phyloP scores from a whole-genome alignment of 176 grass and related monocot genomes.

The Zea mays region DNA sequence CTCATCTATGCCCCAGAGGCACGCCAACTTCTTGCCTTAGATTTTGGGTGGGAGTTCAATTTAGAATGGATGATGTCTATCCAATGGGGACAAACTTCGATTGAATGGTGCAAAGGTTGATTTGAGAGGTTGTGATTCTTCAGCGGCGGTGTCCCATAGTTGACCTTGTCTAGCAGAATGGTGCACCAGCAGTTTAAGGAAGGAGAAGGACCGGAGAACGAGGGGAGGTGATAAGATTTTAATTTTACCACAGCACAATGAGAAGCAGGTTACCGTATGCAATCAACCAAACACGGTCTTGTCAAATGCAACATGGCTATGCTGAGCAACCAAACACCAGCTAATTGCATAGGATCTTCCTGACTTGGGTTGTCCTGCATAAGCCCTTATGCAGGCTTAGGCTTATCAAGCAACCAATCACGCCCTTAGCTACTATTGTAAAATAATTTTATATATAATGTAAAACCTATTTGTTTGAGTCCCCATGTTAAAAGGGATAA shows the following conservation, averaged over 20 bases:
- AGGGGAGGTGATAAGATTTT: background rate
- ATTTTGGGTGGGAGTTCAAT: background rate
- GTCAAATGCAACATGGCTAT: background rate
- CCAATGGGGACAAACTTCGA: background rate
- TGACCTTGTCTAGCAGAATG: background rate
- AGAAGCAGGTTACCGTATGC: background rate
- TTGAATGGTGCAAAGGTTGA: background rate
- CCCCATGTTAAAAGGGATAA: background rate
- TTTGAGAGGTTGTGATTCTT: background rate
- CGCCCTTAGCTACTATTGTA: background rate
- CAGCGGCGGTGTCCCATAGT: background rate
- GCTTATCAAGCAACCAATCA: background rate
- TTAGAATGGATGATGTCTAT: background rate
- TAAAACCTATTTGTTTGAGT: background rate
- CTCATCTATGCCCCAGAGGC: constrained; percentile 43
- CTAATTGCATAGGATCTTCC: background rate
- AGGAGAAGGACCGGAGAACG: background rate
- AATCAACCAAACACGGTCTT: background rate
- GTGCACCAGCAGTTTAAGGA: background rate
- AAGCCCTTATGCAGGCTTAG: background rate
- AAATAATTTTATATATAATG: background rate
- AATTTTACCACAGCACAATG: background rate
- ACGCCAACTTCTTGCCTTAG: background rate
- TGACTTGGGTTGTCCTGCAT: background rate
- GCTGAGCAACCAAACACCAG: background rate